phyloP scores from a whole-genome alignment of 148 eudicot genomes.

The Suaeda aralocaspica region DNA sequence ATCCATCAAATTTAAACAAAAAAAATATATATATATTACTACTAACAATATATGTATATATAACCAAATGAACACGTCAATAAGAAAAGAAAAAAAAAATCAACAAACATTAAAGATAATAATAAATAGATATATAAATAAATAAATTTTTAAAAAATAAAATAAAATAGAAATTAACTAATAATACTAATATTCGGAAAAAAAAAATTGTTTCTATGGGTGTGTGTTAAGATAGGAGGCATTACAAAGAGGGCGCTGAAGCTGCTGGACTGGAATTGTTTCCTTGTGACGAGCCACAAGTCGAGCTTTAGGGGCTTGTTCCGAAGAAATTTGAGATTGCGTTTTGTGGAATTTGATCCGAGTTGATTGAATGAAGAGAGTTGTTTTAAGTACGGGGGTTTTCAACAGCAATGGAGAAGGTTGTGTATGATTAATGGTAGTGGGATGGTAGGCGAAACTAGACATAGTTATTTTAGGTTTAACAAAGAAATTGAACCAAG shows the following conservation, averaged over 20 bases:
- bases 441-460: constrained; percentile 14
- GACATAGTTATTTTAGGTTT: constrained; percentile 11
- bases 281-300: constrained; percentile 57
- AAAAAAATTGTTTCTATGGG: too few species aligned
- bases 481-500: too few species aligned
- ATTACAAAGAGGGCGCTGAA: constrained; percentile 66
- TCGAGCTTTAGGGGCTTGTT: constrained; percentile 57
- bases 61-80: background rate
- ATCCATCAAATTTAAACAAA: background rate
- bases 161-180: background rate
- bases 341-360: constrained; percentile 28
- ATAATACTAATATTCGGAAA: background rate
- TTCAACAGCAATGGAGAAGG: background rate
- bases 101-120: background rate
- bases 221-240: too few species aligned
- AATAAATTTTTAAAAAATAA: background rate
- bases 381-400: constrained; percentile 8
- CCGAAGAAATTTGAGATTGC: constrained; percentile 42
- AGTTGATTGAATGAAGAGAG: constrained; percentile 7
- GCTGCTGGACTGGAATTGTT: constrained; percentile 53
- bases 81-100: background rate
- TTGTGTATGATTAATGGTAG: constrained; percentile 2
- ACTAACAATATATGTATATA: too few species aligned
- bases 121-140: too few species aligned
- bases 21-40: too few species aligned